Conservation (phyloP, 371 early-diverging fungal species). For the Mucor ambiguus region DNA sequence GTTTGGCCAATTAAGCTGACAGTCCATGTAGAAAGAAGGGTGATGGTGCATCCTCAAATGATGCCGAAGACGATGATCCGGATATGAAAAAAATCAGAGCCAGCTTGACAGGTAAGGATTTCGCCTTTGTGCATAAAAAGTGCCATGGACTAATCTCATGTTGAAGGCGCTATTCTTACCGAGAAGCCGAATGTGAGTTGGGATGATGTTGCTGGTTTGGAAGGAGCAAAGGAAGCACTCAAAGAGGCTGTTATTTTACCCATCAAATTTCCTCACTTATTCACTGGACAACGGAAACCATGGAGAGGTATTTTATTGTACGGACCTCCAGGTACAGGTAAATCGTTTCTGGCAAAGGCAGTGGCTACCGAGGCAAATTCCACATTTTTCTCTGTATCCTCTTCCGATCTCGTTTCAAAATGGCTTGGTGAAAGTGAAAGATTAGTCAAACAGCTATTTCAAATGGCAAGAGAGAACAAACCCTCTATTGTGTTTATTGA, state of each 20-base stretch:
- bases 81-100: constrained; percentile 88
- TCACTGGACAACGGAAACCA: constrained; percentile 92
- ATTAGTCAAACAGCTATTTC: constrained; percentile 92
- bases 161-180: constrained; percentile 76
- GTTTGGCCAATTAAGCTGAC: not conserved
- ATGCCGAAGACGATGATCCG: constrained; percentile 73
- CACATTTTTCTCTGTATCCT: constrained; percentile 94
- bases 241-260: constrained; percentile 99
- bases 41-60: not conserved
- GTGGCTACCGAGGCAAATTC: constrained; percentile 96
- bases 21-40: constrained; percentile 30
- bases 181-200: constrained; percentile 96
- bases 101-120: constrained; percentile 48
- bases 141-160: not conserved
- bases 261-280: constrained; percentile 95
- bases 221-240: constrained; percentile 97
- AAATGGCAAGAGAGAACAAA: constrained; percentile 89
- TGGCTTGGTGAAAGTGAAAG: constrained; percentile 98
- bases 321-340: constrained; percentile 99
- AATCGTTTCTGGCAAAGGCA: constrained; percentile 97
- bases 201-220: constrained; percentile 98
- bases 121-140: not conserved
- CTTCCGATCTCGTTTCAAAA: constrained; percentile 94
- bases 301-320: constrained; percentile 98
- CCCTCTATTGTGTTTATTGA: constrained; percentile 98